These are phyloP conservation scores for Leccinum arenicola DNA, from an alignment of 768 basidiomycete species.

Conservation along the genomic window DNA sequence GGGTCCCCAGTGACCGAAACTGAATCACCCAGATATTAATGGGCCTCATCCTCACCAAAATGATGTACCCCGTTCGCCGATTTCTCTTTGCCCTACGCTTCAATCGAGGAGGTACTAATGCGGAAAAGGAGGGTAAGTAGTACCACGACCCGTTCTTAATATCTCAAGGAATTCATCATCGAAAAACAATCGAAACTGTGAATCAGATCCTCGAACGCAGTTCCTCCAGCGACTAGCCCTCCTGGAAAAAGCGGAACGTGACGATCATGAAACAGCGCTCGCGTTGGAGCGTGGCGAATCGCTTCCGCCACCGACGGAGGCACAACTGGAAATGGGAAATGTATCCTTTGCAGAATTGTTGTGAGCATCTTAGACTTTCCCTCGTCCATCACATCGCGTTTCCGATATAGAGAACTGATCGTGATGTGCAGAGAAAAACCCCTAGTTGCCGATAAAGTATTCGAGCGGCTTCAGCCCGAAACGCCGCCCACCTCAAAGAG, in stretches of 20 bases:
- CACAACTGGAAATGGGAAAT: constrained; percentile 20
- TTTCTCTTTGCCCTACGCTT: neutral
- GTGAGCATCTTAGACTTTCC: constrained; percentile 3
- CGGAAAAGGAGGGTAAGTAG: constrained; percentile 4
- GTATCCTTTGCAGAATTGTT: constrained; percentile 11
- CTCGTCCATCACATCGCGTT: too few relatives aligned
- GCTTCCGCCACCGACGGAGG: constrained; percentile 20
- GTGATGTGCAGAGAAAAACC: constrained; percentile 8
- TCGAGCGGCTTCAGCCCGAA: neutral
- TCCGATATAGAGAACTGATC: neutral
- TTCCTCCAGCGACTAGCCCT: constrained; percentile 8
- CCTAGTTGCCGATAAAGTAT: constrained; percentile 5
- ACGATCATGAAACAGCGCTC: constrained; percentile 21
- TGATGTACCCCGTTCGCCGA: neutral
- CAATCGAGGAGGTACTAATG: neutral
- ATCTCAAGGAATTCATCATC: neutral
- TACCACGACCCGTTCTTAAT: neutral
- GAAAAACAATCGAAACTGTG: neutral
- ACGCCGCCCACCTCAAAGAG: neutral
- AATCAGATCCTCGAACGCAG: constrained; percentile 4
- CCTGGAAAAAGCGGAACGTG: constrained; percentile 15
- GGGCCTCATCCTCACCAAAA: constrained; percentile 8
- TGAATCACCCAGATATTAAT: constrained; percentile 1
- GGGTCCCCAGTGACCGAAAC: too few relatives aligned
- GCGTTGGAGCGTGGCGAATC: constrained; percentile 33